Evolutionary conservation across 1,284 basidiomycete genomes (phyloP).

Genomic region (Amylostereum areolatum): DNA sequence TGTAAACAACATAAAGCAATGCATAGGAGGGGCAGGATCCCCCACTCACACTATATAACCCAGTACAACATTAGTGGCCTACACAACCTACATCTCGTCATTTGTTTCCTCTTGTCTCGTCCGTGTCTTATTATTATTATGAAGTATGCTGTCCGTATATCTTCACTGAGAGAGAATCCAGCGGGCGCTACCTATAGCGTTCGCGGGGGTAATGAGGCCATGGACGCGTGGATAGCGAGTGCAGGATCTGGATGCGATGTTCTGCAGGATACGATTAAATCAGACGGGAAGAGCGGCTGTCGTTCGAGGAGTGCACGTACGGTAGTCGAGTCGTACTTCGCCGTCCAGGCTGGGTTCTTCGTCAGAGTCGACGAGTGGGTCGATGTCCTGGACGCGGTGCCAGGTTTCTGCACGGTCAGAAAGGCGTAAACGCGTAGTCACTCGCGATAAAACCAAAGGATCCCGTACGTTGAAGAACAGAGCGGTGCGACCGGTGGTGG

Average conservation of each 20-base stretch:
- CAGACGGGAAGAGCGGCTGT: slow-evolving; percentile 1
- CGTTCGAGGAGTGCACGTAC: slow-evolving; percentile 31
- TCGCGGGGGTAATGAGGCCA: neutral
- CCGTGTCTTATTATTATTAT: too few species aligned
- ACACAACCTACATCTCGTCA: too few species aligned
- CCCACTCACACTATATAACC: neutral
- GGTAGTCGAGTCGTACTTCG: slow-evolving; percentile 55
- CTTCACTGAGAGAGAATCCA: too few species aligned
- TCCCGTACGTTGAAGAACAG: slow-evolving; percentile 10
- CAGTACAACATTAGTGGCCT: too few species aligned
- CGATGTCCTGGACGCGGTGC: slow-evolving; percentile 54
- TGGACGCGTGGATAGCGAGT: slow-evolving; percentile 12
- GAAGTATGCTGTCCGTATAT: too few species aligned
- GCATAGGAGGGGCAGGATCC: neutral
- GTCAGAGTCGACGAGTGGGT: slow-evolving; percentile 68
- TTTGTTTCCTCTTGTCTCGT: too few species aligned
- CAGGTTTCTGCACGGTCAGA: slow-evolving; percentile 50
- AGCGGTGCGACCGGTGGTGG: slow-evolving; percentile 10
- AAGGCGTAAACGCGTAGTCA: too few species aligned
- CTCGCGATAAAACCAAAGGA: too few species aligned
- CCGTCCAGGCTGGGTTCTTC: slow-evolving; percentile 57
- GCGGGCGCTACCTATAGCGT: neutral
- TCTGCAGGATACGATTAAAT: slow-evolving; percentile 14
- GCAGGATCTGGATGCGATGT: slow-evolving; percentile 29
- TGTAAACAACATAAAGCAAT: neutral